A percentile compares a stretch with the other conserved stretches of the same genome.
Evolutionary conservation across 116 monocot genomes (phyloP).

Genomic region (Papilionanthe hybrid): DNA sequence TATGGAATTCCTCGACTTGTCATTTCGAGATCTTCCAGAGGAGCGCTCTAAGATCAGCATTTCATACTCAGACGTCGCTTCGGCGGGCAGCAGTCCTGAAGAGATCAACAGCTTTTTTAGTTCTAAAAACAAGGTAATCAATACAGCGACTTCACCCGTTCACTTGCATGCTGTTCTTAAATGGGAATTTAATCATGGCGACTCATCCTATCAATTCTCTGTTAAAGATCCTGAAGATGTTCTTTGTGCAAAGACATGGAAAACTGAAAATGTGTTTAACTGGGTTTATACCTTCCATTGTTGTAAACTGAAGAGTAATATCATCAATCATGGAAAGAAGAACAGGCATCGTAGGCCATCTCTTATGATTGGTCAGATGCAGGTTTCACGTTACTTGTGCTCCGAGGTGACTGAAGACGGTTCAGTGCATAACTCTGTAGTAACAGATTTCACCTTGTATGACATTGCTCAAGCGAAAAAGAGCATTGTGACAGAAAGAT

Average conservation of each 20-base stretch:
- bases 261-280: conserved; percentile 51
- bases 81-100: not conserved
- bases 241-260: conserved; percentile 69
- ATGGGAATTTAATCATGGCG: conserved; percentile 41
- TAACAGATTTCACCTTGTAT: conserved; percentile 73
- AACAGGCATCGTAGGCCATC: conserved; percentile 32
- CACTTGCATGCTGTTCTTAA: conserved; percentile 70
- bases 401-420: conserved; percentile 49
- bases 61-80: conserved; percentile 2
- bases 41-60: conserved; percentile 27
- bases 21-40: conserved; percentile 56
- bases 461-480: conserved; percentile 68
- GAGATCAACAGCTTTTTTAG: conserved; percentile 3
- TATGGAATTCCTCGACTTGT: conserved; percentile 50
- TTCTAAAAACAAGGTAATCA: conserved; percentile 9
- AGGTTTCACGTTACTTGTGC: conserved; percentile 68
- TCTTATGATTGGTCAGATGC: conserved; percentile 77
- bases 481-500: conserved; percentile 23
- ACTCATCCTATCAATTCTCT: conserved; percentile 52
- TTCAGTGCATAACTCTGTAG: conserved; percentile 34
- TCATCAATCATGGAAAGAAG: conserved; percentile 19
- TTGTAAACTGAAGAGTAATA: conserved; percentile 29
- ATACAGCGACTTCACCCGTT: conserved; percentile 41
- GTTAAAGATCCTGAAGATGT: conserved; percentile 50
- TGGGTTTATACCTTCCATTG: conserved; percentile 88